Base-by-base conservation (phyloP, 2,329 filamentous ascomycete genomes). In the Knufia petricola region DNA sequence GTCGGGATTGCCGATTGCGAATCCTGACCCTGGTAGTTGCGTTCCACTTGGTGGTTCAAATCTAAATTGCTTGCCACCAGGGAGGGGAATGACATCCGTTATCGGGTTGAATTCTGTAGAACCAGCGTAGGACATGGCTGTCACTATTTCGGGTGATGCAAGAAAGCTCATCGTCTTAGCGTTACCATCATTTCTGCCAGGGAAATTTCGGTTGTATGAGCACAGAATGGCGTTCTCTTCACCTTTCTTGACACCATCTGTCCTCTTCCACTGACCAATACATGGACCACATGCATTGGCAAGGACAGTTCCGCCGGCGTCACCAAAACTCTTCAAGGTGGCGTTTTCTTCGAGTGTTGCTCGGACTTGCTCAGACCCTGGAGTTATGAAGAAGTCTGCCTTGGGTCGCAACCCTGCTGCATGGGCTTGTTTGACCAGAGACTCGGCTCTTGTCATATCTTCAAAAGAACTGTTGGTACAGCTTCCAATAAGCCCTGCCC, bases 391-490 rank as follows among this genome's bases (percentile, higher is more conserved):
- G 70, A 98, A 95, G 63, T 89, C 85, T 2, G 87, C 81, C 60
- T 84, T 87, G 32, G 92, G 88, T 70, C 87, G 86, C 52, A 98
- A 74, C 13, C 92, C 92, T n/a, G 88, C 92, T 51, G 82, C 81
- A 46, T 82, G 77, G 8, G 92, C 92, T 66, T 95, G 89, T 67
- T 90, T 89, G 50, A 96, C 87, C 49, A 98, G 79, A 62, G 88
- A 81, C 69, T 95, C 90, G 12, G 89, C 87, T 53, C 90, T 84
- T 30, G 89, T 94, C 92, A 98, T 98, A 65, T 98, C 92, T 69
- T 95, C 85, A 66, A 96, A 98, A 1, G 92, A 96, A 66, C 87
- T 94, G 76, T 98, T 98, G 44, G 92, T 98, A 75, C 92, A 98
- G 71, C 88, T 95, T 52, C 92, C 92, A 63, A 98, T 98, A 48